phyloP scores from a whole-genome alignment of 306 rosid genomes.

The Sicyos baderoa region DNA sequence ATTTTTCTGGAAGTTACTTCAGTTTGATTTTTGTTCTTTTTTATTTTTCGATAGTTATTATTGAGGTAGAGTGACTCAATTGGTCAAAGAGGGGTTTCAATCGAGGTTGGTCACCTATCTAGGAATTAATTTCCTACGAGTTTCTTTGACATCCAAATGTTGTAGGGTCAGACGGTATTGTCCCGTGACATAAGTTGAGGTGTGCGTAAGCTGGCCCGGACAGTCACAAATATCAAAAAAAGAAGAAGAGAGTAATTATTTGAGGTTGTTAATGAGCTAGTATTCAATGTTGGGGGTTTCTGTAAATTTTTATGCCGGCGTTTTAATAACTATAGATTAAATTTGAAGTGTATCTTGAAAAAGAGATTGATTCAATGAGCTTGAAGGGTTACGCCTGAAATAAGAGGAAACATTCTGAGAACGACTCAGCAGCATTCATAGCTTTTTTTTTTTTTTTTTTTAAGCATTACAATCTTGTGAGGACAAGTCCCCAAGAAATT shows the following conservation, averaged over 20 bases:
- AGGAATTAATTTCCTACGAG: too few species aligned
- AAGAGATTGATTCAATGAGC: neutral
- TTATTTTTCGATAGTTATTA: neutral
- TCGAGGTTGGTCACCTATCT: too few species aligned
- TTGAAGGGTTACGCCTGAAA: neutral
- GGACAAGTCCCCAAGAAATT: too few species aligned
- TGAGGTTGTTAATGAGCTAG: neutral
- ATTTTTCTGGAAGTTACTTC: neutral
- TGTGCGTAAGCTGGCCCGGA: too few species aligned
- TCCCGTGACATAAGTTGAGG: too few species aligned
- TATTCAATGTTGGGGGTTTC: neutral
- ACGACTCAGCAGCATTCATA: neutral
- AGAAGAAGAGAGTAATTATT: too few species aligned
- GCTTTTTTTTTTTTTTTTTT: neutral
- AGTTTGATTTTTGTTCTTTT: neutral
- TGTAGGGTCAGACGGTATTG: too few species aligned
- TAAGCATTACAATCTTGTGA: too few species aligned
- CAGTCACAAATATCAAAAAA: too few species aligned
- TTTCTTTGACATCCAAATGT: too few species aligned
- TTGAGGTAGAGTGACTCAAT: too few species aligned
- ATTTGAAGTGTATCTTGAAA: constrained; percentile 6
- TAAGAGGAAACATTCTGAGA: neutral
- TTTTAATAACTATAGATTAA: neutral
- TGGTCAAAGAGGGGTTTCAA: too few species aligned
- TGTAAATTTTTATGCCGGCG: neutral